Evolutionary conservation across 306 rosid genomes (phyloP).

Genomic region (Sesbania bispinosa): DNA sequence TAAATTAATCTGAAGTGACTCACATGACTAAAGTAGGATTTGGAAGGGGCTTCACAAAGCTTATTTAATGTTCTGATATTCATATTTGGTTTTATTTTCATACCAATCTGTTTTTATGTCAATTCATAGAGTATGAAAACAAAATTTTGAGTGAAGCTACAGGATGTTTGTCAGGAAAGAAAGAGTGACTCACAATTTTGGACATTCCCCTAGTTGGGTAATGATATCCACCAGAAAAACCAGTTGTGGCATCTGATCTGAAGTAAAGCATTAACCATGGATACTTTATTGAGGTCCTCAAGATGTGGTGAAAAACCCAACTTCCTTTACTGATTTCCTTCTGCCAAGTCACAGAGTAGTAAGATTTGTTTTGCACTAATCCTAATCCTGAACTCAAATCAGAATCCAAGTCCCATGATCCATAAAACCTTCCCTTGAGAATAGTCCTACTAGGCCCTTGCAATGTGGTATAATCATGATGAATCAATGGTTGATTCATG

Average conservation of each 20-base stretch:
- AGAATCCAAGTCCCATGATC: constrained; percentile 51
- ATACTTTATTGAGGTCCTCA: constrained; percentile 57
- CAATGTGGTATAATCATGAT: constrained; percentile 47
- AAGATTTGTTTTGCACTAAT: constrained; percentile 24
- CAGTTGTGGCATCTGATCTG: constrained; percentile 65
- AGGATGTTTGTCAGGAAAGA: too few species aligned
- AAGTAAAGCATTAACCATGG: constrained; percentile 76
- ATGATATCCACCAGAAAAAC: constrained; percentile 71
- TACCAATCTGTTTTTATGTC: not conserved
- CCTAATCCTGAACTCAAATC: not conserved
- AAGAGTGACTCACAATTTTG: constrained; percentile 46
- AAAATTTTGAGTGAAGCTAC: not conserved
- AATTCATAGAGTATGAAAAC: not conserved
- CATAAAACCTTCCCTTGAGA: constrained; percentile 49
- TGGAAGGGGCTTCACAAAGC: not conserved
- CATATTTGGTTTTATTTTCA: not conserved
- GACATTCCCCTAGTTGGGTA: constrained; percentile 69
- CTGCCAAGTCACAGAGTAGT: constrained; percentile 57
- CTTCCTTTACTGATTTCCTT: constrained; percentile 48
- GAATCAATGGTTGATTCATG: constrained; percentile 61
- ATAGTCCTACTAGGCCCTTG: constrained; percentile 18
- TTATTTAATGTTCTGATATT: not conserved
- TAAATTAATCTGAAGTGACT: not conserved
- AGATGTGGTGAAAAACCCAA: constrained; percentile 54
- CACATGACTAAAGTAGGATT: not conserved